phyloP scores from a whole-genome alignment of 2,329 filamentous ascomycete genomes.

The Penicillium digitatum region DNA sequence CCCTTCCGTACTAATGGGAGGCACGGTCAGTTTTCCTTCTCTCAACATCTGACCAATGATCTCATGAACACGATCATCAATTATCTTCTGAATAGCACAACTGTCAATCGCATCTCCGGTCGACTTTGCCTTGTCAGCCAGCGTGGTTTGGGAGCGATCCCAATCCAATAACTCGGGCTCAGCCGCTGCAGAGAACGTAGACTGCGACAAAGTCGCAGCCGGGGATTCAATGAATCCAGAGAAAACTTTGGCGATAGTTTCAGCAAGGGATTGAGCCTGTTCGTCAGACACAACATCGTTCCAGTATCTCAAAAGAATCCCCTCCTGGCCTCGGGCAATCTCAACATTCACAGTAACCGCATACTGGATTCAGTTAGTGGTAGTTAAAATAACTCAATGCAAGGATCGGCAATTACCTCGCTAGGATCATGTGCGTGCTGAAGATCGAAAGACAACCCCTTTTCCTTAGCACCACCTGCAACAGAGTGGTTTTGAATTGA shows the following conservation, averaged over 20 bases:
- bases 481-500: constrained; percentile 39
- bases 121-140: constrained; percentile 14
- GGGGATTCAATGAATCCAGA: constrained; percentile 32
- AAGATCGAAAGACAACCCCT: constrained; percentile 30
- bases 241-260: constrained; percentile 33
- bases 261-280: constrained; percentile 30
- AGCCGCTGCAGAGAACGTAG: constrained; percentile 14
- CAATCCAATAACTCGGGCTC: constrained; percentile 8
- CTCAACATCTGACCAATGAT: constrained; percentile 34
- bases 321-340: constrained; percentile 35
- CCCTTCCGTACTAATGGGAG: constrained; percentile 13
- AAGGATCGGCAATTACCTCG: constrained; percentile 28
- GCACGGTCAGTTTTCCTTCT: constrained; percentile 26
- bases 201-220: constrained; percentile 20
- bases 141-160: constrained; percentile 14
- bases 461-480: constrained; percentile 22
- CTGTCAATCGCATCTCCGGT: constrained; percentile 19
- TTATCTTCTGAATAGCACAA: constrained; percentile 28
- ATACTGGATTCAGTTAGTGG: constrained; percentile 31
- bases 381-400: neutral
- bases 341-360: constrained; percentile 40
- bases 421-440: constrained; percentile 37
- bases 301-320: constrained; percentile 41
- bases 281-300: constrained; percentile 36
- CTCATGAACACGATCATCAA: constrained; percentile 35